These are phyloP conservation scores for Penicillium fimorum DNA, from an alignment of 495 filamentous ascomycete species.

Conservation along the genomic window DNA sequence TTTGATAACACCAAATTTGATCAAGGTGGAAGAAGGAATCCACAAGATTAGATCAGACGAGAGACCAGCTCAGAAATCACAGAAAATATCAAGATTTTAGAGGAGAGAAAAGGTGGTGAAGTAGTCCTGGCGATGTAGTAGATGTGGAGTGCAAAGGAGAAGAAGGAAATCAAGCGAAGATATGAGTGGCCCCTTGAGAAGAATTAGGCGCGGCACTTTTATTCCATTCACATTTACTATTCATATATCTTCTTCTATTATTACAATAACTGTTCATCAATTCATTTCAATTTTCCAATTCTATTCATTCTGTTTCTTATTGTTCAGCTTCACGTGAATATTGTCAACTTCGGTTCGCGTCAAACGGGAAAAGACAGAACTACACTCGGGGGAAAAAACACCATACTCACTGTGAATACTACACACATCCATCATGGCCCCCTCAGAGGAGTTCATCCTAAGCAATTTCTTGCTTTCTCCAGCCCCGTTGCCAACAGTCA, in stretches of 20 bases:
- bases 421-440: constrained; percentile 55
- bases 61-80: constrained; percentile 7
- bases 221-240: not conserved
- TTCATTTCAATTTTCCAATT: not conserved
- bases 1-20: constrained; percentile 1
- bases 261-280: not conserved
- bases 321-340: not conserved
- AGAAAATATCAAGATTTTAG: not conserved
- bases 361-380: not conserved
- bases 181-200: constrained; percentile 3
- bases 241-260: not conserved
- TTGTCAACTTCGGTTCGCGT: not conserved
- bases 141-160: not conserved
- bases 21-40: not conserved
- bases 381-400: not conserved
- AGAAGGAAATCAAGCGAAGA: not conserved
- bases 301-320: not conserved
- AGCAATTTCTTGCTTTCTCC: constrained; percentile 75
- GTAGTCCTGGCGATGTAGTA: not conserved
- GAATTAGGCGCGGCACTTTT: not conserved
- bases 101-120: not conserved
- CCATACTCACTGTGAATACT: not conserved
- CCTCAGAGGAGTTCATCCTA: constrained; percentile 69
- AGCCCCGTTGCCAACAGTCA: constrained; percentile 66
- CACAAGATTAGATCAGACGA: not conserved